Evolutionary conservation across 345 rosid genomes (phyloP), one percentile per base, ranked within the genome.

Genomic region (Raphanus sativus): DNA sequence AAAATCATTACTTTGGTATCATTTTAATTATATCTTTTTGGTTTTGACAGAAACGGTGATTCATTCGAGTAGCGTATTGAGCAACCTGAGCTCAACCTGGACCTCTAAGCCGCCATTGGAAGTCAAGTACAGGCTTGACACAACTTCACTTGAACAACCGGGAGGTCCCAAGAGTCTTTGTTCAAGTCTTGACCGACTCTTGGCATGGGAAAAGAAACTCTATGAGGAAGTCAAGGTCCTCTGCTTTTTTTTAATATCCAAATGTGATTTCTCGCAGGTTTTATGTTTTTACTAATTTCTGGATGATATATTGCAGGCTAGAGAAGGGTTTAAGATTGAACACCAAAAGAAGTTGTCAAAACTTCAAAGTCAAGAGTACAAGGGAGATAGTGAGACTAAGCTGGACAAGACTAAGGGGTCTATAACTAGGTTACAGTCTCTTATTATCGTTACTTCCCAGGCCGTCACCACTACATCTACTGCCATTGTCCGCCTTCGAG

Each of bases 181-280:
- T 78, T 88, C 97, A 40, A 91, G 94, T 52, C 65, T 93, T 67
- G 99, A 95, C 62, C 88, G 94, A 48, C 90, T 95, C 70, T 86
- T 89, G 86, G 99, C 98, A 58, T 92, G 99, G 99, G 99, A 92
- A 86, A 91, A 91, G 85, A 95, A 95, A 81, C 94, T 91, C 25
- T 95, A 89, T 28, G 88, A 86, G 58, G 99, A 95, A 83, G 92
- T 95, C 62, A 95, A 95, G 97, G 99, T 92, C 36, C 42, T 38
- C 61, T 21, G 5, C 5, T 24, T n/a, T 34, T 73, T 74, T 32
- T 32, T 32, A 4, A 28, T 62, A 21, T 21, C 33, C 16, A 60
- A 50, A 16, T 40, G 8, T 24, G 38, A 42, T 21, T 4, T 77
- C 50, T 65, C 26, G 2, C 32, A 29, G 33, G 6, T 32, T 65